A percentile compares a stretch with the other conserved stretches of the same genome.
Conservation (phyloP, 208 protist species). For the Entamoeba nuttalli region DNA sequence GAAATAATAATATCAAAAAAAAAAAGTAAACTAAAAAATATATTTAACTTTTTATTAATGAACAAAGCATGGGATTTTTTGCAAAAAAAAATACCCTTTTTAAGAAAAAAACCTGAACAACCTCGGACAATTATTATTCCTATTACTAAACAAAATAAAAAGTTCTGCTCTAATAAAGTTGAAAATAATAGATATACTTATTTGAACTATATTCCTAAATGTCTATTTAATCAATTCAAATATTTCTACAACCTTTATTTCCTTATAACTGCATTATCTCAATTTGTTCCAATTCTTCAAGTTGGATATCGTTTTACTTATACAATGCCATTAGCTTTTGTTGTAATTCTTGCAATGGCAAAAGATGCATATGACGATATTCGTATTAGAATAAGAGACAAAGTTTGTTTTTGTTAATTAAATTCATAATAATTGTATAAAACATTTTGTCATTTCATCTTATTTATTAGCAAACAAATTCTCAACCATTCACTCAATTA, state of each 20-base stretch:
- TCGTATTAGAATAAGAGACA: conserved; percentile 64
- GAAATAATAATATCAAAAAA: too few species aligned
- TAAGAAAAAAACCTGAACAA: too few species aligned
- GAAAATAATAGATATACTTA: conserved; percentile 52
- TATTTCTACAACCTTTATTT: conserved; percentile 63
- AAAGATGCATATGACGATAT: conserved; percentile 82
- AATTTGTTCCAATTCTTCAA: conserved; percentile 47
- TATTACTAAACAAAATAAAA: too few species aligned
- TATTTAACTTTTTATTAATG: too few species aligned
- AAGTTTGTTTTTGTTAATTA: not conserved
- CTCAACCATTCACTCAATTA: too few species aligned
- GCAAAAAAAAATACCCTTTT: too few species aligned
- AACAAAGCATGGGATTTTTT: too few species aligned
- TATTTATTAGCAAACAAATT: too few species aligned
- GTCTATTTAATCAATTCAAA: conserved; percentile 52
- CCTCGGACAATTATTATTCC: too few species aligned
- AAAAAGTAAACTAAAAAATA: too few species aligned
- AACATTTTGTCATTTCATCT: too few species aligned
- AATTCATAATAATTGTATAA: too few species aligned
- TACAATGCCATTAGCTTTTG: conserved; percentile 67
- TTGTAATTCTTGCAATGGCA: conserved; percentile 62
- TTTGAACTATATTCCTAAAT: conserved; percentile 46
- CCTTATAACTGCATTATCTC: conserved; percentile 45
- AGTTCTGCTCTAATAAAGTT: conserved; percentile 35
- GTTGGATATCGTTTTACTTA: conserved; percentile 79